Conservation (phyloP, 1,139 yeast genomes). For the Suhomyces maxii region DNA sequence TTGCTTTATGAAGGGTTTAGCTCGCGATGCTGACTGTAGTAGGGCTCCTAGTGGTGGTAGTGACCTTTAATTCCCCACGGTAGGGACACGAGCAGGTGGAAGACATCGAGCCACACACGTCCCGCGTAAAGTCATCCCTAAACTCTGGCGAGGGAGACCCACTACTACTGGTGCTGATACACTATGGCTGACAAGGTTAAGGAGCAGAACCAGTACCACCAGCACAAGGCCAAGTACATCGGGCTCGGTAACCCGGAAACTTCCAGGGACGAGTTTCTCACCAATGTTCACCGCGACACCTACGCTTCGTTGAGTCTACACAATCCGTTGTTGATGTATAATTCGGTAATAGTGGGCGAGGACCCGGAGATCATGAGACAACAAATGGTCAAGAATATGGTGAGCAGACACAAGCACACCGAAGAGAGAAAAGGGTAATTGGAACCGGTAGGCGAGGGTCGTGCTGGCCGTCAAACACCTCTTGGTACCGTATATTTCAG, state of each 20-base stretch:
- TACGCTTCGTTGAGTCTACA: constrained; percentile 72
- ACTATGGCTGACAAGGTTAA: constrained; percentile 67
- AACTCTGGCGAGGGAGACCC: background rate
- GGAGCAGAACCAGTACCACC: constrained; percentile 63
- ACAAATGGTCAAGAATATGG: constrained; percentile 63
- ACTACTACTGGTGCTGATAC: background rate
- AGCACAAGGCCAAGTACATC: constrained; percentile 59
- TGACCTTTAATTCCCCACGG: constrained; percentile 10
- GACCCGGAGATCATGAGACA: constrained; percentile 51
- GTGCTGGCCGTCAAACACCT: no score
- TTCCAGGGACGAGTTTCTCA: constrained; percentile 51
- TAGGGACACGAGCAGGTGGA: constrained; percentile 2
- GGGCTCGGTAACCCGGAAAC: constrained; percentile 78
- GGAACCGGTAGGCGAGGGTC: background rate
- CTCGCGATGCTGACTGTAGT: no score
- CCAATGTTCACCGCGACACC: constrained; percentile 72
- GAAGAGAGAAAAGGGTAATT: background rate
- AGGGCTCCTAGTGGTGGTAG: background rate
- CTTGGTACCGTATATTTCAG: no score
- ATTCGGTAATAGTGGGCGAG: constrained; percentile 61
- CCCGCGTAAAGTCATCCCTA: background rate
- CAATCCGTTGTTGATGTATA: constrained; percentile 61
- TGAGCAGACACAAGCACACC: constrained; percentile 9
- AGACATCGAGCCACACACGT: background rate
- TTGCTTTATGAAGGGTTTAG: no score